Conservation (phyloP, 257 asterid genomes). For the Scutellaria barbata region DNA sequence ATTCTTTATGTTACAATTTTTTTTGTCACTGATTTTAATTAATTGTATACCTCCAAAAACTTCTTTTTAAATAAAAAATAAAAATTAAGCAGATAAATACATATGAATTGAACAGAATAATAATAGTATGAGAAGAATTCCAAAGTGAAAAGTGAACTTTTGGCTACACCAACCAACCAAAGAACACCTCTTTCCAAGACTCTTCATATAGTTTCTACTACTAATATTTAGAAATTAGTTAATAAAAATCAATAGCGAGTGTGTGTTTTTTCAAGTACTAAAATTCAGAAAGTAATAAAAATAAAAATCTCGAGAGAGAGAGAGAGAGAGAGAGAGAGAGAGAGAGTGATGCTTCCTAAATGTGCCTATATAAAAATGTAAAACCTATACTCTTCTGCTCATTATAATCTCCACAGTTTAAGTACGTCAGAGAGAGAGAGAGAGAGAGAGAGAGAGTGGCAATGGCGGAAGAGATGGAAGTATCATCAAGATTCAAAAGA, state of each 20-base stretch:
- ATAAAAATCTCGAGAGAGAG: conserved; percentile 1
- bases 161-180: no score
- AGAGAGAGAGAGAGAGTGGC: not conserved
- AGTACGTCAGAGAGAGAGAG: conserved; percentile 22
- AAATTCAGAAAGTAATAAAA: no score
- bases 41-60: no score
- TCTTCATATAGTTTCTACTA: conserved; percentile 5
- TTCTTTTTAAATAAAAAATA: no score
- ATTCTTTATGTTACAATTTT: no score
- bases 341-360: conserved; percentile 4
- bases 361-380: conserved; percentile 21
- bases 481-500: conserved; percentile 74
- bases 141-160: no score
- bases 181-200: conserved; percentile 26
- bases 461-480: conserved; percentile 54
- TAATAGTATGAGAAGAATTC: no score
- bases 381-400: conserved; percentile 29
- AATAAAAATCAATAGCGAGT: not conserved
- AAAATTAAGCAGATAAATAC: no score
- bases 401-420: conserved; percentile 14
- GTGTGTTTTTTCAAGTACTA: no score
- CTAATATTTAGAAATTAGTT: not conserved
- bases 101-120: no score
- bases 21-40: no score
- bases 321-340: conserved; percentile 17